Conservation (phyloP, 2,329 filamentous ascomycete genomes). For the Blastomyces gilchristii region DNA sequence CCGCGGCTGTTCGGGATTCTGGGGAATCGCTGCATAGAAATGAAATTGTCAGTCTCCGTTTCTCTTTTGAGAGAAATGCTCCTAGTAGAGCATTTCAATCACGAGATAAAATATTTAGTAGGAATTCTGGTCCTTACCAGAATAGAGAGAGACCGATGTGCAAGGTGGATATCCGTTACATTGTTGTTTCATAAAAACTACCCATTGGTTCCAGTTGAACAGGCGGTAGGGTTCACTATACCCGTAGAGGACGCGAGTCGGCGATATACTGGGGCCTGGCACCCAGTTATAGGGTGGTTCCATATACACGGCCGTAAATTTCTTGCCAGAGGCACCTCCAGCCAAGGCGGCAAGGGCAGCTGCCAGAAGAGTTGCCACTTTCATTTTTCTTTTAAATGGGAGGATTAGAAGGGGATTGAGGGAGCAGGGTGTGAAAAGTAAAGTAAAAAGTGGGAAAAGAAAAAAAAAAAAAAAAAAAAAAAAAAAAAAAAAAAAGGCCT, state of each 20-base stretch:
- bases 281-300: neutral
- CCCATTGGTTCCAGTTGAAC: fast-evolving
- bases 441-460: too few relatives aligned
- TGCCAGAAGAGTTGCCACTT: neutral
- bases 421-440: too few relatives aligned
- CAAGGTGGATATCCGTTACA: neutral
- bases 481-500: too few relatives aligned
- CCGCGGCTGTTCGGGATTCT: too few relatives aligned
- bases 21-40: too few relatives aligned
- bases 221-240: neutral
- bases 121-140: neutral
- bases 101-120: too few relatives aligned
- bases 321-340: neutral
- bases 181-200: neutral
- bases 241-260: neutral
- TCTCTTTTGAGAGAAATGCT: too few relatives aligned
- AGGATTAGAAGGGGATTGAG: too few relatives aligned
- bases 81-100: too few relatives aligned
- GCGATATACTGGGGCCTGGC: neutral
- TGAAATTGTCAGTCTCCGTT: too few relatives aligned
- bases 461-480: too few relatives aligned
- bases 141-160: neutral
- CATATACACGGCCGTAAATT: neutral
- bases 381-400: neutral
- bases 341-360: neutral